Percentiles rank a stretch among this genome's conserved stretches.
Evolutionary conservation across 2,329 filamentous ascomycete genomes (phyloP).

Genomic region (Penicillium psychrosexuale): DNA sequence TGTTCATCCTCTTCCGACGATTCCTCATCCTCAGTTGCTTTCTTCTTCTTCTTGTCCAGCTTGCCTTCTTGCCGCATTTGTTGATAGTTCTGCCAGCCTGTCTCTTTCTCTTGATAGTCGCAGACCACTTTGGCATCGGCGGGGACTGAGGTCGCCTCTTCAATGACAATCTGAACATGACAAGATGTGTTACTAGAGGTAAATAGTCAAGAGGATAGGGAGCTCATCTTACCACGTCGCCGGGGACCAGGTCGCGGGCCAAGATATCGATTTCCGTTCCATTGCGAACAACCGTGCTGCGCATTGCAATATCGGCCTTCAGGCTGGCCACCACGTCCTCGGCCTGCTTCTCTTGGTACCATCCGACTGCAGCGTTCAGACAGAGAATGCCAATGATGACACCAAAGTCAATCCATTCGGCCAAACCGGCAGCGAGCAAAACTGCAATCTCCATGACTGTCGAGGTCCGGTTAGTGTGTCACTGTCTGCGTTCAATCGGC

Average conservation of each 20-base stretch:
- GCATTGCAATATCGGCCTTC: conserved; percentile 77
- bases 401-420: conserved; percentile 74
- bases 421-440: conserved; percentile 68
- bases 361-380: conserved; percentile 72
- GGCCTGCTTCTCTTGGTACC: conserved; percentile 79
- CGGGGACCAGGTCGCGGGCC: conserved; percentile 69
- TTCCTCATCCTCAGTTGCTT: not conserved
- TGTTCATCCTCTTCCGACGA: conserved; percentile 11
- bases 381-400: conserved; percentile 73
- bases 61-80: not conserved
- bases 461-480: conserved; percentile 37
- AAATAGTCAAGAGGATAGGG: too few species aligned
- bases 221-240: conserved; percentile 62
- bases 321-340: conserved; percentile 72
- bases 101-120: too few species aligned
- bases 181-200: conserved; percentile 14
- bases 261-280: conserved; percentile 64
- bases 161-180: conserved; percentile 57
- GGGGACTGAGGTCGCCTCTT: conserved; percentile 33
- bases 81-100: too few species aligned
- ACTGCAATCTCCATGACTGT: conserved; percentile 71
- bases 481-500: too few species aligned
- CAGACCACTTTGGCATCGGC: too few species aligned
- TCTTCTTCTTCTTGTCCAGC: not conserved
- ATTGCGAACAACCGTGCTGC: conserved; percentile 63